Evolutionary conservation across 2,329 filamentous ascomycete genomes (phyloP).

Genomic region (Aphanocladium album): DNA sequence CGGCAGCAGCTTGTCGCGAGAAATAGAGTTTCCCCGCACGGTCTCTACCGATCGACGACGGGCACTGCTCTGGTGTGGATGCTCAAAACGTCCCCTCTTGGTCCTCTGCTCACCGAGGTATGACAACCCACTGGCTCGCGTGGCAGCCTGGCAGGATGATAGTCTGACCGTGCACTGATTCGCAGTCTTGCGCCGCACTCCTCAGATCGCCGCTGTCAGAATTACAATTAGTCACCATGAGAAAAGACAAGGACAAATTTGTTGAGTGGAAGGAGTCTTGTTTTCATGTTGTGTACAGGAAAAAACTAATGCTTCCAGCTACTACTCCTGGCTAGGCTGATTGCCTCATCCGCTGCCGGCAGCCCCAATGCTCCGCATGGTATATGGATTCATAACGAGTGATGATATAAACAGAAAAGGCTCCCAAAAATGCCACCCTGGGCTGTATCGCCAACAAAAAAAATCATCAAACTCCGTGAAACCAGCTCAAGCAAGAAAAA

Average conservation of each 20-base stretch:
- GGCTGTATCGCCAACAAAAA: not conserved
- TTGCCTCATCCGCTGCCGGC: not conserved
- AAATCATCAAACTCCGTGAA: constrained; percentile 2
- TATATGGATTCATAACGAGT: constrained; percentile 8
- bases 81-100: not conserved
- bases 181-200: not conserved
- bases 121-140: not conserved
- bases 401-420: constrained; percentile 7
- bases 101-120: not conserved
- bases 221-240: not conserved
- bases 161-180: not conserved
- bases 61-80: constrained; percentile 18
- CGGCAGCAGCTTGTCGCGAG: not conserved
- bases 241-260: not conserved
- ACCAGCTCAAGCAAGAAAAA: not conserved
- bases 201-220: not conserved
- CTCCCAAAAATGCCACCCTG: not conserved
- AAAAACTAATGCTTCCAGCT: not conserved
- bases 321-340: not conserved
- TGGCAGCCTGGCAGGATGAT: not conserved
- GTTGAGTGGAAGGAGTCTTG: not conserved
- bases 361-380: constrained; percentile 1
- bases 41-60: not conserved
- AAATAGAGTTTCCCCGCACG: not conserved
- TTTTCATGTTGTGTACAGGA: constrained; percentile 1